phyloP scores from a whole-genome alignment of 306 rosid genomes.

The Benincasa hispida region DNA sequence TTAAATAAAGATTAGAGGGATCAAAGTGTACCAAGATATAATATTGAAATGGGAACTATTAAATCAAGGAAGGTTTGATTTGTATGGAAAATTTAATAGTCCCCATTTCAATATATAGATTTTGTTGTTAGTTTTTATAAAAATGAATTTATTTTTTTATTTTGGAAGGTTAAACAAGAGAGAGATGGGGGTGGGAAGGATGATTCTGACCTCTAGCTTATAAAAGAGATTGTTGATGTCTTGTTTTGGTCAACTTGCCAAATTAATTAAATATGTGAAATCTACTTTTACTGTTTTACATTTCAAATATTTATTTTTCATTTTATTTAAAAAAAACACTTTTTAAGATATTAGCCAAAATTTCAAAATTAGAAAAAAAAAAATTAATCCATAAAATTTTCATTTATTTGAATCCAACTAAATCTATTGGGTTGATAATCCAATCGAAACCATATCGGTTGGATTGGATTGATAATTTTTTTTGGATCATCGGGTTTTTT shows the following conservation, averaged over 20 bases:
- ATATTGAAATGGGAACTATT: too few species aligned
- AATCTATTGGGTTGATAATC: too few species aligned
- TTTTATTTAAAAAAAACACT: too few species aligned
- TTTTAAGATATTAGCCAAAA: neutral
- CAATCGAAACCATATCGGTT: too few species aligned
- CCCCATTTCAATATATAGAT: neutral
- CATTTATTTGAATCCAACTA: too few species aligned
- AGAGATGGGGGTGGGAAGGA: neutral
- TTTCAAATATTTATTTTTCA: neutral
- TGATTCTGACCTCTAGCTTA: neutral
- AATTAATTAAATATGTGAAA: neutral
- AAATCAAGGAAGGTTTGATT: neutral
- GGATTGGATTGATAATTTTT: too few species aligned
- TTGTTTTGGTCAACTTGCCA: neutral
- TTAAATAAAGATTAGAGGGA: too few species aligned
- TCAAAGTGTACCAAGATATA: too few species aligned
- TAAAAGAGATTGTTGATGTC: neutral
- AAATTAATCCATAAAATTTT: too few species aligned
- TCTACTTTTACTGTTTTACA: neutral
- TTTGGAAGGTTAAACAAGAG: neutral
- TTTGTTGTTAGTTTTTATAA: neutral
- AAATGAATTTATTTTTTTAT: neutral
- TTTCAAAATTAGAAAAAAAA: too few species aligned
- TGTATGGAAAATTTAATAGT: neutral
- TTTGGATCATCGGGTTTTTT: too few species aligned